phyloP scores from a whole-genome alignment of 352 stramenopile genomes.

The Phytopythium boreale region DNA sequence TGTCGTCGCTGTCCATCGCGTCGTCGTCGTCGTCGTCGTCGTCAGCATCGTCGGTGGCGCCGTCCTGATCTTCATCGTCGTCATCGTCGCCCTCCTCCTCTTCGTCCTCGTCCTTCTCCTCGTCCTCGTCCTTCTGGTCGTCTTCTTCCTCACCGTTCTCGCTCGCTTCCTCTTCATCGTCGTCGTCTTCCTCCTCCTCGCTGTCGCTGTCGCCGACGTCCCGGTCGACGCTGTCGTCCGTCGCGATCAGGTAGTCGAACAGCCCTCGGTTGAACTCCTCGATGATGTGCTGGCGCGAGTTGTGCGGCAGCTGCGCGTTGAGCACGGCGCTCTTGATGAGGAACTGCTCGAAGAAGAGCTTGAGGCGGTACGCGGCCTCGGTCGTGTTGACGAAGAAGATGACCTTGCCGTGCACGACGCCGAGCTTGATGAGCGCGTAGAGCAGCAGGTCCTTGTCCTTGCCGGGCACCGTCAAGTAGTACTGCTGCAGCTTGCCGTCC shows the following conservation, averaged over 20 bases:
- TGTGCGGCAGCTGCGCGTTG: slow-evolving; percentile 97
- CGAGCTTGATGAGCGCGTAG: slow-evolving; percentile 98
- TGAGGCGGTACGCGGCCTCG: slow-evolving; percentile 93
- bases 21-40: slow-evolving; percentile 88
- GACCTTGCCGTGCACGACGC: slow-evolving; percentile 95
- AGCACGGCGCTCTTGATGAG: slow-evolving; percentile 98
- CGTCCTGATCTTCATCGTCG: slow-evolving; percentile 30
- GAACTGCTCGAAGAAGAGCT: slow-evolving; percentile 99
- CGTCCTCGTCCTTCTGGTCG: slow-evolving; percentile 43
- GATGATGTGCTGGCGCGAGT: slow-evolving; percentile 97
- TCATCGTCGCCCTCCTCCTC: slow-evolving; percentile 42
- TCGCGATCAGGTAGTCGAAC: slow-evolving; percentile 99
- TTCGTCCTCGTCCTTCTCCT: slow-evolving; percentile 38
- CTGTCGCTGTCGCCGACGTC: slow-evolving; percentile 57
- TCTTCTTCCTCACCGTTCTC: slow-evolving; percentile 34
- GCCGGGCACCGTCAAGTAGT: slow-evolving; percentile 89
- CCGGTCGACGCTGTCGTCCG: slow-evolving; percentile 95
- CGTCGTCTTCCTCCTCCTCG: slow-evolving; percentile 67
- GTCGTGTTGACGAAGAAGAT: slow-evolving; percentile 99
- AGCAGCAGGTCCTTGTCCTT: slow-evolving; percentile 97
- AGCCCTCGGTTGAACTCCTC: slow-evolving; percentile 94
- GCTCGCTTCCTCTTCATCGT: slow-evolving; percentile 57
- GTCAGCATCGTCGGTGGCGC: slow-evolving; percentile 56
- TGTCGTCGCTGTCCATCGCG: slow-evolving; percentile 34
- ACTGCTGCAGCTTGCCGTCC: slow-evolving; percentile 94